Percentiles rank a stretch among this genome's conserved stretches.
phyloP scores from a whole-genome alignment of 2,329 filamentous ascomycete genomes.

The Talaromyces amestolkiae region DNA sequence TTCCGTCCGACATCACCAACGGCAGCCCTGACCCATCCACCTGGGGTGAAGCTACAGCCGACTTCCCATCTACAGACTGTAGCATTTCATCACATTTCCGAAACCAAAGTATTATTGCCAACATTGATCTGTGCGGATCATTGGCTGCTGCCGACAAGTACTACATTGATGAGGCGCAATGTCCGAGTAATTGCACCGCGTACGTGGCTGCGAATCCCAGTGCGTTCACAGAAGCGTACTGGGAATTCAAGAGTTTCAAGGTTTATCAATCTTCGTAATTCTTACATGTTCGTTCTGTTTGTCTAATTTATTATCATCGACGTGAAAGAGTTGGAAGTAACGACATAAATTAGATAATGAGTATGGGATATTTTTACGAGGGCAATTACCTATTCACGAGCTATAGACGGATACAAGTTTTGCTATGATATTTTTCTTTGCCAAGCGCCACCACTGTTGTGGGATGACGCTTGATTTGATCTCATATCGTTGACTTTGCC shows the following conservation, averaged over 20 bases:
- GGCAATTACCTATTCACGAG: background rate
- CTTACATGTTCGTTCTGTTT: background rate
- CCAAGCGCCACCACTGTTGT: constrained; percentile 4
- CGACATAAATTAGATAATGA: background rate
- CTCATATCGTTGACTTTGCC: background rate
- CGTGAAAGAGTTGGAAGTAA: background rate
- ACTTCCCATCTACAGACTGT: constrained; percentile 64
- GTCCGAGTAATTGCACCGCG: constrained; percentile 56
- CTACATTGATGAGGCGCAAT: constrained; percentile 35
- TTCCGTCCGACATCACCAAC: constrained; percentile 54
- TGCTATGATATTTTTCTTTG: background rate
- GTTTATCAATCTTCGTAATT: constrained; percentile 50
- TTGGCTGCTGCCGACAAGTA: constrained; percentile 43
- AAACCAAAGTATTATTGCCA: constrained; percentile 65
- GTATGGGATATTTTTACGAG: constrained; percentile 5
- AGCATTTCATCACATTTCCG: constrained; percentile 59
- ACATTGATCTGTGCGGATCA: constrained; percentile 64
- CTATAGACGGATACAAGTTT: constrained; percentile 3
- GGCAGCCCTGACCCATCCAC: constrained; percentile 57
- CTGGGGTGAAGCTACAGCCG: constrained; percentile 63
- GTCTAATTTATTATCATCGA: background rate
- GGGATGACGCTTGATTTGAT: background rate
- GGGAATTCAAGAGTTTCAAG: constrained; percentile 62
- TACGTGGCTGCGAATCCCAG: constrained; percentile 58
- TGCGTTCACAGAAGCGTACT: constrained; percentile 60